Evolutionary conservation across 306 rosid species (phyloP), one percentile per base, ranked within the genome.

Genomic region (Luffa acutangula): DNA sequence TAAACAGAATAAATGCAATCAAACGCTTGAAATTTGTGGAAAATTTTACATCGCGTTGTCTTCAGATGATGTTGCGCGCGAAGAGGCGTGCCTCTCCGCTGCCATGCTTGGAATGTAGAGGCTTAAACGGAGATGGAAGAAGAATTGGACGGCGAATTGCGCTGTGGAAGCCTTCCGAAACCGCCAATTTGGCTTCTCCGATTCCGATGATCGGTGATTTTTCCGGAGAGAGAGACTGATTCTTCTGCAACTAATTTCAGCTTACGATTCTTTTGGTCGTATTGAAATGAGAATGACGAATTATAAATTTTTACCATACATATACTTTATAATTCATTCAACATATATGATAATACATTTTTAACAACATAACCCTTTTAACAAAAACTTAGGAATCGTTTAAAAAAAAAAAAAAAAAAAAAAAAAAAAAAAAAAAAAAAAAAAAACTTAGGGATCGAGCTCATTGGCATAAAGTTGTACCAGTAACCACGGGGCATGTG

Each of bases 31-130:
- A 42, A 53, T 54, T 33, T 31, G 33, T 4, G 21, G 42, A 17
- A 54, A 53, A 31, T n/a, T 56, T 51, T 45, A 91, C 95, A 91
- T 69, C 75, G 89, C 87, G 76, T 91, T 87, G 42, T 86, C 93
- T 82, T 89, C 91, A 10, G 85, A 81, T 51, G 89, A 86, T 43
- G 89, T 39, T 77, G 89, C 56, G 10, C 87, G 78, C 15, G 85
- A 84, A 80, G 91, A 83, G 84, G 87, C 79, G 79, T 78, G 79
- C 82, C 95, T 86, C 74, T 87, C 89, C 2, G 95, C 81, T 51
- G 95, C 80, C 95, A 90, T 79, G 21, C 6, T 15, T 46, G 76
- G 14, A 46, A 21, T 46, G 57, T 13, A 46, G 76, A 46, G 11
- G 20, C 54, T 71, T 46, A 12, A 21, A 45, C 57, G 20, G 57